Conservation (phyloP, 2,329 filamentous ascomycete genomes). For the Epichloe glyceriae region DNA sequence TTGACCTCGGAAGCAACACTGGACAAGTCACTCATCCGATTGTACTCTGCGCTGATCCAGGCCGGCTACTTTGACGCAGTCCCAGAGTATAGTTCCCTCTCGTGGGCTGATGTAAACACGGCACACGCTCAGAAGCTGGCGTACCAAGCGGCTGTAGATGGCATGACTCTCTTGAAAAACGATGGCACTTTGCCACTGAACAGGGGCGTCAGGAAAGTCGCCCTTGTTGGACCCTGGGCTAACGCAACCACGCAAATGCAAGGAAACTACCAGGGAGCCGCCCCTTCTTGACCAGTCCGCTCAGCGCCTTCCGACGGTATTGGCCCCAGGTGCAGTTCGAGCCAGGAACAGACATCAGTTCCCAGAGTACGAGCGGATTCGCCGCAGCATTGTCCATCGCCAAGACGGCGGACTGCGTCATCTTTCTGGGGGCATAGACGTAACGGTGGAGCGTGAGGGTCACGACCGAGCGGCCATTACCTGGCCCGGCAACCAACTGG, state of each 20-base stretch:
- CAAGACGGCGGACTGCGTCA: constrained; percentile 27
- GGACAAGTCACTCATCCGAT: constrained; percentile 19
- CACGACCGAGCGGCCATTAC: constrained; percentile 35
- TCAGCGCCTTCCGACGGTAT: constrained; percentile 1
- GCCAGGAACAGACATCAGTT: background rate
- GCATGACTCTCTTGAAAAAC: constrained; percentile 41
- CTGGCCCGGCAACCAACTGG: constrained; percentile 39
- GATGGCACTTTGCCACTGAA: constrained; percentile 35
- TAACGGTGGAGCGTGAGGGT: constrained; percentile 35
- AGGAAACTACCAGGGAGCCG: constrained; percentile 14
- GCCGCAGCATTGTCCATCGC: background rate
- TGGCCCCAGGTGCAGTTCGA: background rate
- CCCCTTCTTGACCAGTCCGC: constrained; percentile 9
- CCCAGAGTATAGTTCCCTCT: constrained; percentile 35
- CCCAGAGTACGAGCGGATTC: background rate
- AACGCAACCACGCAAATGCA: constrained; percentile 23
- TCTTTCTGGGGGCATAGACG: constrained; percentile 45
- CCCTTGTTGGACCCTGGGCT: constrained; percentile 22
- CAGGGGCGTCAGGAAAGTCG: constrained; percentile 8
- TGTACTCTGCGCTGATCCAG: constrained; percentile 40
- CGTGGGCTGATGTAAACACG: constrained; percentile 42
- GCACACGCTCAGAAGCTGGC: constrained; percentile 41
- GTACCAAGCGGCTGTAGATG: constrained; percentile 36
- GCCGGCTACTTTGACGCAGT: constrained; percentile 45
- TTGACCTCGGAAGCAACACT: constrained; percentile 3